Evolutionary conservation across 139 green algal genomes (phyloP).

Genomic region (Chlorella sp.): DNA sequence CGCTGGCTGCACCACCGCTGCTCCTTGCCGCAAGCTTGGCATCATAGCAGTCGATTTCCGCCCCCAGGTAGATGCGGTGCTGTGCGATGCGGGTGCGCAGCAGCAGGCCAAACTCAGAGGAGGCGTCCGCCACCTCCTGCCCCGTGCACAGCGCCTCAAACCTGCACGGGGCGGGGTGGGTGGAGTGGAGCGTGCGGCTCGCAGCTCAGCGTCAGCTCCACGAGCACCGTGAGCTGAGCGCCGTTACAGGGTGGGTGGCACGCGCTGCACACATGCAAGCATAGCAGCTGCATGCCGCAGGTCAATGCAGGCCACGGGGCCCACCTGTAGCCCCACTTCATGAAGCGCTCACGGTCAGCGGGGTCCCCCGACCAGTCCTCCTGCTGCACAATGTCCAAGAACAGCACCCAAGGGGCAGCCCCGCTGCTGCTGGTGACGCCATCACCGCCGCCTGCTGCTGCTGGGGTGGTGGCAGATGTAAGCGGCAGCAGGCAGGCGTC

Average conservation of each 20-base stretch:
- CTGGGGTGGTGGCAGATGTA: neutral
- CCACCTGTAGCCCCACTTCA: constrained; percentile 33
- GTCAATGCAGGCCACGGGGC: neutral
- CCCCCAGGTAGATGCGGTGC: constrained; percentile 27
- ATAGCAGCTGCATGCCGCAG: neutral
- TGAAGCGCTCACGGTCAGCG: constrained; percentile 18
- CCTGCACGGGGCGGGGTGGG: neutral
- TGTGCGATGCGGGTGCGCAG: constrained; percentile 3
- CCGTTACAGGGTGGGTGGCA: neutral
- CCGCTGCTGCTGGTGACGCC: neutral
- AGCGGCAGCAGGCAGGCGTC: constrained; percentile 29
- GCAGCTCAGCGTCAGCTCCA: neutral
- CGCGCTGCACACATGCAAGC: neutral
- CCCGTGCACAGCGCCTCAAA: constrained; percentile 45
- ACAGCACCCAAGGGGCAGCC: neutral
- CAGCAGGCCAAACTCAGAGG: constrained; percentile 25
- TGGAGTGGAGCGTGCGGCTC: neutral
- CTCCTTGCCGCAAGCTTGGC: neutral
- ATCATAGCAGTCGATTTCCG: constrained; percentile 41
- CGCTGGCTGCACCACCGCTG: neutral
- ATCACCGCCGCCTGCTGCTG: neutral
- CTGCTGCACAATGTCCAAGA: constrained; percentile 42
- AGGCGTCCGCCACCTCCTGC: constrained; percentile 8
- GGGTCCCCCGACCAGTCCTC: constrained; percentile 18
- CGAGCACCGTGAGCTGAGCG: neutral